phyloP scores from a whole-genome alignment of 441 rosid species.

The Hura crepitans region DNA sequence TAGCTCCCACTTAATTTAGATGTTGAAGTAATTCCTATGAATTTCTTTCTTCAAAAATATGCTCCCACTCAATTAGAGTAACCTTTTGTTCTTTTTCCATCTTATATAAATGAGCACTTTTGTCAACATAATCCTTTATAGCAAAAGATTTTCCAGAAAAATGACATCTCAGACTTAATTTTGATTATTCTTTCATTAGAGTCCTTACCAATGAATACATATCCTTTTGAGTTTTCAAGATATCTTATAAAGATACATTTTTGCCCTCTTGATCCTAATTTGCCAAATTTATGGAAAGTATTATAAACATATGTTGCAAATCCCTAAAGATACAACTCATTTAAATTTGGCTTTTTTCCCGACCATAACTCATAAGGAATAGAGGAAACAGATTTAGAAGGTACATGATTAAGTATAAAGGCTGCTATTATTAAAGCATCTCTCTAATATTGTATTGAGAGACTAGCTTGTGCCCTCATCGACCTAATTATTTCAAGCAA shows the following conservation, averaged over 20 bases:
- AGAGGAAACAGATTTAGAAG: background rate
- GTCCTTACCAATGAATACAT: background rate
- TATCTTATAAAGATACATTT: too few species aligned
- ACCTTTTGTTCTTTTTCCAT: background rate
- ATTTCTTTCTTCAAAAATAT: too few species aligned
- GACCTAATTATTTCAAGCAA: too few species aligned
- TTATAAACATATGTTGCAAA: too few species aligned
- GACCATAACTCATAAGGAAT: background rate
- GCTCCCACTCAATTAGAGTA: background rate
- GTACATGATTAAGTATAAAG: background rate
- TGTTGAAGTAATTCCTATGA: too few species aligned
- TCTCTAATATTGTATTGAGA: background rate
- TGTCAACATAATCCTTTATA: background rate
- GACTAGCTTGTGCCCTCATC: background rate
- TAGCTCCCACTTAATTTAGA: too few species aligned
- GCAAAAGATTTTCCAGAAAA: background rate
- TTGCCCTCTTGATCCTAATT: background rate
- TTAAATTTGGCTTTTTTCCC: too few species aligned
- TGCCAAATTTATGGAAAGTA: background rate
- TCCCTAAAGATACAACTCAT: too few species aligned
- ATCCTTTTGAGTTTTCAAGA: background rate
- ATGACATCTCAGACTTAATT: background rate
- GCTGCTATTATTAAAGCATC: background rate
- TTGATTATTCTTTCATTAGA: background rate
- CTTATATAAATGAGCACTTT: background rate